These are phyloP conservation scores for Coemansia sp. DNA, from an alignment of 192 early-diverging fungal species.

Conservation along the genomic window DNA sequence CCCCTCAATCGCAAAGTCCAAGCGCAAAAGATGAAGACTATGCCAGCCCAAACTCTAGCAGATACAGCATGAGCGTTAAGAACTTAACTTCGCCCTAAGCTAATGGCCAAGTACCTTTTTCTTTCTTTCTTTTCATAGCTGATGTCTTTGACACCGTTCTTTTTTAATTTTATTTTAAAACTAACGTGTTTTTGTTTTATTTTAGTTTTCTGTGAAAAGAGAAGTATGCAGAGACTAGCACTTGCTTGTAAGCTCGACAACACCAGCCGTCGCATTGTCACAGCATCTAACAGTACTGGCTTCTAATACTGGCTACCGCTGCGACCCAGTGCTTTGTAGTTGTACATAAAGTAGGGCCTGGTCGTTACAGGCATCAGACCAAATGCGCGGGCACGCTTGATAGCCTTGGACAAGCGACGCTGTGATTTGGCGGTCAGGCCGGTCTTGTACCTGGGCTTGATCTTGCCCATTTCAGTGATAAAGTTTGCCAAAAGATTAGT, in stretches of 20 bases:
- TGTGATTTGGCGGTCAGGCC: slow-evolving; percentile 64
- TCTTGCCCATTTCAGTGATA: slow-evolving; percentile 64
- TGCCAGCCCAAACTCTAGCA: slow-evolving; percentile 19
- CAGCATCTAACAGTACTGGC: background rate
- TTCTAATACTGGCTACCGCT: slow-evolving; percentile 8
- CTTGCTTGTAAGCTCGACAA: background rate
- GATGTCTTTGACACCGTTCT: background rate
- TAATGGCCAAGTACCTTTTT: background rate
- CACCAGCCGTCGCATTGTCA: background rate
- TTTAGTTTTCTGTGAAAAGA: background rate
- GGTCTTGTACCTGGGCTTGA: slow-evolving; percentile 63
- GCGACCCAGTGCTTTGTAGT: slow-evolving; percentile 24
- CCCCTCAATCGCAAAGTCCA: background rate
- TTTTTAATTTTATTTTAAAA: background rate
- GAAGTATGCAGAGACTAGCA: background rate
- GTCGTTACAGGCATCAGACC: slow-evolving; percentile 54
- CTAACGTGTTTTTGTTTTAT: background rate
- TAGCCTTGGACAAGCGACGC: slow-evolving; percentile 62
- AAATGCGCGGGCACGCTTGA: slow-evolving; percentile 64
- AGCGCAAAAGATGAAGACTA: slow-evolving; percentile 14
- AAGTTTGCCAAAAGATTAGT: slow-evolving; percentile 57
- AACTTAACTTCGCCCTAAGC: slow-evolving; percentile 45
- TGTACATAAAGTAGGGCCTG: slow-evolving; percentile 25
- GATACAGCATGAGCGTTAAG: slow-evolving; percentile 53
- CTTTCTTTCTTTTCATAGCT: background rate